Conservation (phyloP, 129 eudicot genomes). For the Smallanthus sonchifolius region DNA sequence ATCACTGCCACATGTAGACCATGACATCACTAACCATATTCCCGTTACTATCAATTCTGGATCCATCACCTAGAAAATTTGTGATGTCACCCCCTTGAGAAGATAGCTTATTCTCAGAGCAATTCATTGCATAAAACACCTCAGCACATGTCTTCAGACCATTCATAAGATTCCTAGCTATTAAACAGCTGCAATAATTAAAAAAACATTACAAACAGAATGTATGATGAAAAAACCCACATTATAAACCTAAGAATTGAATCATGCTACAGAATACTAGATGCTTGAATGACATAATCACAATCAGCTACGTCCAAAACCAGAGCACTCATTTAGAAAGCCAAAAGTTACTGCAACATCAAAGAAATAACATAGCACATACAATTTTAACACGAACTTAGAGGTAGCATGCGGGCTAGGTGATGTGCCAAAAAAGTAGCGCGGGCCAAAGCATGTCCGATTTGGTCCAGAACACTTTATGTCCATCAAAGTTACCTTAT, state of each 20-base stretch:
- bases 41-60: constrained; percentile 60
- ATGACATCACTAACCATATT: constrained; percentile 45
- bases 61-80: constrained; percentile 45
- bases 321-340: neutral
- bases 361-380: neutral
- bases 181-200: constrained; percentile 72
- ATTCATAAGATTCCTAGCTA: constrained; percentile 89
- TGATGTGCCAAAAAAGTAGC: neutral
- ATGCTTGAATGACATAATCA: neutral
- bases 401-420: neutral
- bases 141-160: constrained; percentile 86
- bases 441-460: neutral
- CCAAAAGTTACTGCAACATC: neutral
- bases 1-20: constrained; percentile 1
- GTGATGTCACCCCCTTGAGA: constrained; percentile 55
- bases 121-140: constrained; percentile 71
- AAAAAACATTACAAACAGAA: neutral
- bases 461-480: neutral
- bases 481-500: neutral
- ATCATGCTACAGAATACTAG: neutral
- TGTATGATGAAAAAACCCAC: constrained; percentile 1
- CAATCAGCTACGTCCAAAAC: neutral
- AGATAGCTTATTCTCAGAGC: constrained; percentile 52
- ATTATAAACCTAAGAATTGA: neutral
- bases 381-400: neutral